Base-by-base conservation (phyloP, 495 filamentous ascomycete genomes). In the Cenococcum geophilum region DNA sequence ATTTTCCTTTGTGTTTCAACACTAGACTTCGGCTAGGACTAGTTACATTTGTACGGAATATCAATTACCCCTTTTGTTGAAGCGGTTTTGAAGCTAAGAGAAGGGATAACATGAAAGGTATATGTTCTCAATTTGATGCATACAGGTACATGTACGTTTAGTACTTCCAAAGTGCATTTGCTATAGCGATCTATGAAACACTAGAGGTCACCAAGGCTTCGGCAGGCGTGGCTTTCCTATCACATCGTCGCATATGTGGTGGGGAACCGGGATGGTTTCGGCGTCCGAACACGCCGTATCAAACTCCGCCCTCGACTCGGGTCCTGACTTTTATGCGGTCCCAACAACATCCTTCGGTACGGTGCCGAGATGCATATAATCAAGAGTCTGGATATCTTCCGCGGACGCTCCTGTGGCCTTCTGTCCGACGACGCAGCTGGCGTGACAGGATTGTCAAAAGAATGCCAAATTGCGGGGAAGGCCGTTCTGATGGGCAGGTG, bases 231-330 rank as follows among this genome's bases (percentile, higher is more conserved):
- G 40, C 18, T 16, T 45, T 4, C 18, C 40, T 18, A 45, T 45
- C 11, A 45, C 40, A 45, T 16, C 22, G 25, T 52, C 49, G 49
- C 49, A 25, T 23, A 23, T 52, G 49, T 6, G 23, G 49, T 52
- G 49, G 49, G 25, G 49, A 52, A 32, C 49, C 49, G 49, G 49
- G 49, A 52, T 52, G 49, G 6, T 32, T 52, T 52, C 49, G 49
- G 49, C 9, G 49, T 52, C 49, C 49, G 49, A 52, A 23, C 25
- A 23, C 49, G 49, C 49, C 21, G 21, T 25, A 52, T 52, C 25
- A 16, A 32, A 25, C 49, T 32, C 40, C 5, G 21, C 49, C n/a
- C 49, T 25, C 49, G 49, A 20, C 1, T 32, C 49, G n/a, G n/a
- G n/a, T n/a, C n/a, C n/a, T 4, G n/a, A 51, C 48, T 18, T 11